These are phyloP conservation scores for Lasiodiplodia citricola DNA, from an alignment of 2,329 filamentous ascomycete genomes.

Conservation along the genomic window DNA sequence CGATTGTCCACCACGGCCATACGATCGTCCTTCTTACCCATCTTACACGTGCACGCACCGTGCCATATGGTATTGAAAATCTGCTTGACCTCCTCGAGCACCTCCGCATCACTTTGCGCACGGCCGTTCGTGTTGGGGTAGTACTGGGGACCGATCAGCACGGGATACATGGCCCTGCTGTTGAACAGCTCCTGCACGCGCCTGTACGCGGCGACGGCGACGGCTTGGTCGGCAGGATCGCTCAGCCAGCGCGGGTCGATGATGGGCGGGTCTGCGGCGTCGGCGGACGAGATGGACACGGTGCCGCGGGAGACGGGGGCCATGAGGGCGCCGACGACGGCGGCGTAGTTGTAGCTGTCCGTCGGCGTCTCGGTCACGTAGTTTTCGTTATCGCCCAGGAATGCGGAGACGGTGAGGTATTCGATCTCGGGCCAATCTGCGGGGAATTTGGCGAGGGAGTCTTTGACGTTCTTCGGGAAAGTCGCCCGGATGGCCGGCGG, in stretches of 20 bases:
- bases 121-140: constrained; percentile 55
- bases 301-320: constrained; percentile 59
- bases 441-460: constrained; percentile 12
- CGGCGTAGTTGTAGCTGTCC: constrained; percentile 35
- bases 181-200: constrained; percentile 37
- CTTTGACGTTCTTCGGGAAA: constrained; percentile 25
- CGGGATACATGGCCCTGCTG: constrained; percentile 34
- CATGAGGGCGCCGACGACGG: constrained; percentile 35
- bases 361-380: constrained; percentile 27
- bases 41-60: constrained; percentile 4
- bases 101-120: constrained; percentile 52
- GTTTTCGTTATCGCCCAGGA: constrained; percentile 20
- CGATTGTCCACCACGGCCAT: constrained; percentile 33
- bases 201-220: constrained; percentile 39
- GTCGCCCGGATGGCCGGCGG: neutral
- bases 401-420: neutral
- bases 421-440: constrained; percentile 34
- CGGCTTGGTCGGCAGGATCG: constrained; percentile 38
- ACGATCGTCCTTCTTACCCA: neutral
- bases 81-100: constrained; percentile 61
- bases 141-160: constrained; percentile 61
- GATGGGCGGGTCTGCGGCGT: constrained; percentile 56
- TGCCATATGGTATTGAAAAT: constrained; percentile 8
- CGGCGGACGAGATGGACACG: constrained; percentile 58
- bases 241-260: constrained; percentile 54